Evolutionary conservation across 345 rosid species (phyloP).

Genomic region (Iberis pinnata): DNA sequence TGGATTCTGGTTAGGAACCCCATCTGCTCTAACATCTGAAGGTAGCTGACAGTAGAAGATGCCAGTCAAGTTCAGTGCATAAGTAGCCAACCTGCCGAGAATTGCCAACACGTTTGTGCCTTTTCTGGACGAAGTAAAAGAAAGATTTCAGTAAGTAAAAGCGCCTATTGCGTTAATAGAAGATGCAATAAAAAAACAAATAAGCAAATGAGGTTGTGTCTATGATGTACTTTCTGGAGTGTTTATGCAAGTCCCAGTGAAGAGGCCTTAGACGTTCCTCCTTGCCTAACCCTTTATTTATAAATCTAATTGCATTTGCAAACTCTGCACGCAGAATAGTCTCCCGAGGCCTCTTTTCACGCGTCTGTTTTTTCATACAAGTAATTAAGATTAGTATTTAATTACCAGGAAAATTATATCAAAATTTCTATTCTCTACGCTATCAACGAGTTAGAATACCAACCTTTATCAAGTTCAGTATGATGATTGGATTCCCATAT

Average conservation of each 20-base stretch:
- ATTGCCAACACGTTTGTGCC: slow-evolving; percentile 61
- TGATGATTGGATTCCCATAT: slow-evolving; percentile 87
- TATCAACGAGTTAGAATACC: slow-evolving; percentile 10
- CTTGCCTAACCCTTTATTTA: slow-evolving; percentile 52
- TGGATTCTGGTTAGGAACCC: slow-evolving; percentile 29
- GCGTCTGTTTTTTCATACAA: slow-evolving; percentile 43
- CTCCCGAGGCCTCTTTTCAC: slow-evolving; percentile 87
- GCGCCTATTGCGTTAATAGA: slow-evolving; percentile 1
- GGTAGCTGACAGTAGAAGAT: slow-evolving; percentile 57
- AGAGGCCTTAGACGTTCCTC: slow-evolving; percentile 70
- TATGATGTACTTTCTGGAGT: slow-evolving; percentile 55
- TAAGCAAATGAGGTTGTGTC: slow-evolving; percentile 8
- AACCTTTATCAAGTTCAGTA: slow-evolving; percentile 88
- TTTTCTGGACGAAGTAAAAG: slow-evolving; percentile 31
- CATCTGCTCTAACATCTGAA: slow-evolving; percentile 38
- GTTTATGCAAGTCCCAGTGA: slow-evolving; percentile 80
- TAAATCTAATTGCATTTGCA: slow-evolving; percentile 59
- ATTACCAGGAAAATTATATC: not conserved
- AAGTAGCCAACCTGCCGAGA: slow-evolving; percentile 58
- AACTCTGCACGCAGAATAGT: slow-evolving; percentile 77
- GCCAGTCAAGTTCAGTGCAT: slow-evolving; percentile 70
- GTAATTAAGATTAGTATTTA: slow-evolving; percentile 22
- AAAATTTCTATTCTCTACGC: slow-evolving; percentile 14
- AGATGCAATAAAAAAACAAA: slow-evolving; percentile 5
- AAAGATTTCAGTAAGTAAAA: slow-evolving; percentile 7